Evolutionary conservation across 2,329 filamentous ascomycete genomes (phyloP), one percentile per base, ranked within the genome.

Genomic region (Stenocarpella maydis): DNA sequence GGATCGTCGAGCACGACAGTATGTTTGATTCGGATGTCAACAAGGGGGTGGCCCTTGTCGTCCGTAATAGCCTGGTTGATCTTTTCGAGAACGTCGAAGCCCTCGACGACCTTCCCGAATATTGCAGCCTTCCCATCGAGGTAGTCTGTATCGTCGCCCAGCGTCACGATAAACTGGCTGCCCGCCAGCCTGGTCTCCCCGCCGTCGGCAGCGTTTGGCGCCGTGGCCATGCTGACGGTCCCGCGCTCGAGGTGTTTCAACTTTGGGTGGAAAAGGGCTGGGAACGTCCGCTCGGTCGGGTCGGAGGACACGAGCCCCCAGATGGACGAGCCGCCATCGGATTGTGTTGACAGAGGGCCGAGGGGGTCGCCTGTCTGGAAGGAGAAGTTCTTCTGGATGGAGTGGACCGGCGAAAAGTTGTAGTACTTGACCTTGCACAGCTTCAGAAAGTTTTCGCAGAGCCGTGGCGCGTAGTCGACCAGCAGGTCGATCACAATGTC

Each of bases 401-500:
- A 94, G 82, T 98, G 93, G 67, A 98, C 84, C 31, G 95, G 96
- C 7, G 94, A 91, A 80, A 97, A 98, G 84, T 98, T 98, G 89
- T 98, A 99, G 84, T 98, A 99, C 84, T 98, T 99, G 82, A 94
- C 86, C 83, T 98, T 98, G 89, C 96, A 98, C 75, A 99, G 92
- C 86, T 99, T 98, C 69, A 99, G 85, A 80, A 99, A 98, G 86
- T 98, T 99, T 83, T 98, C 92, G 85, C 95, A 98, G 75, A 94
- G 90, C 80, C 91, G 95, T 1, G 95, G 96, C 49, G 94, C 93
- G 78, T 95, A 92, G 74, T 97, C 93, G 64, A 96, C 90, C 71
- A 97, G 85, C 28, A 99, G 87, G 79, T 99, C 95, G 76, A 98
- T 94, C 73, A 97, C 95, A 77, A 99, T 92, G 80, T 99, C 96